phyloP scores from a whole-genome alignment of 306 rosid genomes.

The Phaseolus lunatus region DNA sequence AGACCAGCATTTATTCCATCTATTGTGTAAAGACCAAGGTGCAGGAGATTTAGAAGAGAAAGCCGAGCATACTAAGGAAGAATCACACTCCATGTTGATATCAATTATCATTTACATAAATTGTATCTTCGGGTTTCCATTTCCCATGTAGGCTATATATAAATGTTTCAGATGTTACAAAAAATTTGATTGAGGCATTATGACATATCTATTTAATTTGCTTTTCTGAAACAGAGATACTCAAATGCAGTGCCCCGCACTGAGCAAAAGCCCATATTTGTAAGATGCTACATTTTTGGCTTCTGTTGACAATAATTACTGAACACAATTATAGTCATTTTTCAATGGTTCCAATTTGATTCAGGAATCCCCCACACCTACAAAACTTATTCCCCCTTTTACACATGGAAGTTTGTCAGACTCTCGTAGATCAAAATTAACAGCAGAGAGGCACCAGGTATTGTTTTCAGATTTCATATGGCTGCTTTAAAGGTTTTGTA shows the following conservation, averaged over 20 bases:
- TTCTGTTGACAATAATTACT: conserved; percentile 28
- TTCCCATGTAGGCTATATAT: background rate
- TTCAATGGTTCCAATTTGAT: conserved; percentile 30
- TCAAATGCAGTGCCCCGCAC: conserved; percentile 55
- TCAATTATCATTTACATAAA: background rate
- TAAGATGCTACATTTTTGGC: conserved; percentile 50
- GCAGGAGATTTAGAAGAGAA: too few species aligned
- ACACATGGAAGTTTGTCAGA: conserved; percentile 67
- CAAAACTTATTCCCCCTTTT: conserved; percentile 64
- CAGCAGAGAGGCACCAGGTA: conserved; percentile 82
- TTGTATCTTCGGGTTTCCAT: conserved; percentile 12
- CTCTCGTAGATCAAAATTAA: conserved; percentile 71
- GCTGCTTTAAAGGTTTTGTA: background rate
- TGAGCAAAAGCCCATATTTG: conserved; percentile 64
- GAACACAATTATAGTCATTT: background rate
- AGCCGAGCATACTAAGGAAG: too few species aligned
- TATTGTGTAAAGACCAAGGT: too few species aligned
- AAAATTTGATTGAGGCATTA: background rate
- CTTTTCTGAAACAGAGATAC: conserved; percentile 61
- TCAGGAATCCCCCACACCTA: conserved; percentile 89
- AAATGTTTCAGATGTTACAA: conserved; percentile 10
- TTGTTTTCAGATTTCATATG: background rate
- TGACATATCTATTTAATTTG: background rate
- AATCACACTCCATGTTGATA: background rate
- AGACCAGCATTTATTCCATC: too few species aligned